Percentiles rank a stretch among this genome's conserved stretches.
Evolutionary conservation across 352 stramenopile genomes (phyloP).

Genomic region (Phytophthora hibernalis): DNA sequence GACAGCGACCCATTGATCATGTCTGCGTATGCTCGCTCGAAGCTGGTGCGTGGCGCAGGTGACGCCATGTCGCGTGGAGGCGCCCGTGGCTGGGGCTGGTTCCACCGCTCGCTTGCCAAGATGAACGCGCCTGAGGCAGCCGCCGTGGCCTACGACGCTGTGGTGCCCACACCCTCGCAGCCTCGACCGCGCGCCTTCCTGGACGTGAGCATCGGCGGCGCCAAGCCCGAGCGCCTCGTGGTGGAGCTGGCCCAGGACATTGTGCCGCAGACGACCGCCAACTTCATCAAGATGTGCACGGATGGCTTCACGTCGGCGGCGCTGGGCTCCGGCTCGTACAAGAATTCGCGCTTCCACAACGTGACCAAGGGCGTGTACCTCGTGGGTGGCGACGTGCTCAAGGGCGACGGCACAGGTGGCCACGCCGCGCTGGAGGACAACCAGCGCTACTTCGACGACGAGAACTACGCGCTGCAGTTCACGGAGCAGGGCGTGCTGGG

Average conservation of each 20-base stretch:
- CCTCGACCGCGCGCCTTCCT: constrained; percentile 78
- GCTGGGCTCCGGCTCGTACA: constrained; percentile 79
- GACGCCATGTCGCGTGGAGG: constrained; percentile 65
- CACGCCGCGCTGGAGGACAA: constrained; percentile 75
- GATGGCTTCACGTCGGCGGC: constrained; percentile 67
- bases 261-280: constrained; percentile 74
- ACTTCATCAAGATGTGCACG: constrained; percentile 82
- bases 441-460: constrained; percentile 84
- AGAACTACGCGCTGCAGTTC: constrained; percentile 90
- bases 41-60: constrained; percentile 62
- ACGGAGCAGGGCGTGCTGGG: constrained; percentile 83
- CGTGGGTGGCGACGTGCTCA: constrained; percentile 77
- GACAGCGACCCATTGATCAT: constrained; percentile 32
- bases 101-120: constrained; percentile 83
- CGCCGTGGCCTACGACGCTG: constrained; percentile 68
- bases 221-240: constrained; percentile 77
- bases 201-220: constrained; percentile 85
- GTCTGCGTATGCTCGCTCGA: constrained; percentile 66
- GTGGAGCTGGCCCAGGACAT: constrained; percentile 88
- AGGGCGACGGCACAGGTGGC: constrained; percentile 76
- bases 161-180: constrained; percentile 57
- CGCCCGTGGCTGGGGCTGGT: constrained; percentile 84
- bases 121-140: constrained; percentile 79
- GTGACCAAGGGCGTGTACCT: constrained; percentile 86
- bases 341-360: constrained; percentile 87